Conservation (phyloP, 257 asterid species). For the Gentiana straminea region DNA sequence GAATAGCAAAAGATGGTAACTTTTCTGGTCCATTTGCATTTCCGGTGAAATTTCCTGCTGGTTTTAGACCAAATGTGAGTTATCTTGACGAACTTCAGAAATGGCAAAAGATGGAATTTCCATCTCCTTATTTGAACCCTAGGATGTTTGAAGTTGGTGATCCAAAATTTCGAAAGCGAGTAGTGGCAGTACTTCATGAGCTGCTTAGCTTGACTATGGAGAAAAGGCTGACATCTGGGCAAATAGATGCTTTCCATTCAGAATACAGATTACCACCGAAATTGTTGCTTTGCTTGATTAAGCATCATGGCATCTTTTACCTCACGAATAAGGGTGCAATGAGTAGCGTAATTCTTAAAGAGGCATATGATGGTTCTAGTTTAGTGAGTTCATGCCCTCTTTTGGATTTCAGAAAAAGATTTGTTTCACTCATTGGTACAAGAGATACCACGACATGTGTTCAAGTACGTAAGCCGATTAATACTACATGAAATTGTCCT, state of each 20-base stretch:
- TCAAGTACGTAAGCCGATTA: constrained; percentile 5
- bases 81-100: constrained; percentile 63
- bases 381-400: constrained; percentile 58
- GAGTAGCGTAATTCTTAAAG: constrained; percentile 79
- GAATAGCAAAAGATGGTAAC: constrained; percentile 69
- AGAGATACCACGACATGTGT: constrained; percentile 23
- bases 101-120: constrained; percentile 95
- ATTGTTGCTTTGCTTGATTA: constrained; percentile 68
- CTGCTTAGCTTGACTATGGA: constrained; percentile 84
- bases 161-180: constrained; percentile 72
- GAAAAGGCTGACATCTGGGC: constrained; percentile 75
- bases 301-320: constrained; percentile 82
- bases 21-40: constrained; percentile 64
- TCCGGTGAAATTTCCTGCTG: constrained; percentile 55
- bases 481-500: not conserved
- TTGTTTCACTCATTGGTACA: constrained; percentile 54
- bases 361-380: constrained; percentile 64
- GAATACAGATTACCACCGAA: constrained; percentile 69
- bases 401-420: constrained; percentile 44
- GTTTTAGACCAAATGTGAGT: constrained; percentile 78
- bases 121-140: constrained; percentile 90
- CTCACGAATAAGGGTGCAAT: constrained; percentile 74
- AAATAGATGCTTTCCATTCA: constrained; percentile 71
- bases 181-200: constrained; percentile 86
- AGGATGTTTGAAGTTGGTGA: constrained; percentile 58